Conservation (phyloP, 352 stramenopile genomes). For the Phytophthora sp. region DNA sequence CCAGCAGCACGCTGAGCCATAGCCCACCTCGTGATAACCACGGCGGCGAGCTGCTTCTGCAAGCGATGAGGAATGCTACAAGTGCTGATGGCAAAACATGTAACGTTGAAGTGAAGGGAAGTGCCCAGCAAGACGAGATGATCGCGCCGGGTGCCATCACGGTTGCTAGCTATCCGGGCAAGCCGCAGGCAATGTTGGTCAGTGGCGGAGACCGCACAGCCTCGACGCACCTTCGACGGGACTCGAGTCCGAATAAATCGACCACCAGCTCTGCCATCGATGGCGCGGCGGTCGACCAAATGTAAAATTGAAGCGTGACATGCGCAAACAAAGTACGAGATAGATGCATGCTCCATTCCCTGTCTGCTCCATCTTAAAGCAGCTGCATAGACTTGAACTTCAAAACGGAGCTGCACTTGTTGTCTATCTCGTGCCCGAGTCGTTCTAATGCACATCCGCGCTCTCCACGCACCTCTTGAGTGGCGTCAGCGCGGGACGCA, state of each 20-base stretch:
- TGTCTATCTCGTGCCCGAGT: not conserved
- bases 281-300: constrained; percentile 2
- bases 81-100: not conserved
- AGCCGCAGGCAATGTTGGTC: constrained; percentile 28
- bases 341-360: constrained; percentile 19
- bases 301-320: constrained; percentile 26
- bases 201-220: constrained; percentile 6
- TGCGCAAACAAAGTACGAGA: constrained; percentile 11
- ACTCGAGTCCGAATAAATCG: constrained; percentile 16
- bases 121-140: constrained; percentile 16
- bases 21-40: constrained; percentile 9
- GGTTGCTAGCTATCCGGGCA: constrained; percentile 26
- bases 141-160: constrained; percentile 21
- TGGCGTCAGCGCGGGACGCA: constrained; percentile 63
- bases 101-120: not conserved
- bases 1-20: constrained; percentile 27
- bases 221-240: constrained; percentile 21
- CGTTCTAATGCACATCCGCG: constrained; percentile 67
- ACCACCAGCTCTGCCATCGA: constrained; percentile 5
- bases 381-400: constrained; percentile 4
- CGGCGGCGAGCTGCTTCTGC: constrained; percentile 12
- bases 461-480: constrained; percentile 80
- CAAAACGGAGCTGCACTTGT: not conserved
- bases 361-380: constrained; percentile 15
- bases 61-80: constrained; percentile 10